Conservation (phyloP, 2,329 filamentous ascomycete genomes). For the Fusarium beomiforme region DNA sequence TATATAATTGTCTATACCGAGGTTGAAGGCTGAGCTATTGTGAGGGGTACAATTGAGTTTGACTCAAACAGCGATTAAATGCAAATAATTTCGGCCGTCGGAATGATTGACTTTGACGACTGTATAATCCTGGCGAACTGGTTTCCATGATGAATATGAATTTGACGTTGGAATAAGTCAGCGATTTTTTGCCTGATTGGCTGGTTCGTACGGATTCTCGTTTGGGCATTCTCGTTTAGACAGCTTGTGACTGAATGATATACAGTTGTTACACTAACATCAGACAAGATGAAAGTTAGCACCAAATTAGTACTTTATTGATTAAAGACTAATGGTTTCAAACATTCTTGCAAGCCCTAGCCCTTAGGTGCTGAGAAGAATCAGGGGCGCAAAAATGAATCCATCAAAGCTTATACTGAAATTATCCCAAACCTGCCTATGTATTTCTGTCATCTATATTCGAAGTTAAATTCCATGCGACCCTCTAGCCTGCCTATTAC, state of each 20-base stretch:
- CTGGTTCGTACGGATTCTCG: constrained; percentile 2
- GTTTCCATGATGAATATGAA: neutral
- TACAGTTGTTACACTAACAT: neutral
- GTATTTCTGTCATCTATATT: too few species aligned
- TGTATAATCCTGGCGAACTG: neutral
- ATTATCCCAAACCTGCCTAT: neutral
- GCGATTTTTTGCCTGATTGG: neutral
- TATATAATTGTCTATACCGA: constrained; percentile 1
- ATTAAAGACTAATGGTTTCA: neutral
- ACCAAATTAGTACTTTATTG: neutral
- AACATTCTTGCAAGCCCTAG: neutral
- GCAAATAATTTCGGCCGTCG: neutral
- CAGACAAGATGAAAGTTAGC: neutral
- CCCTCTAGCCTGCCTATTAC: neutral
- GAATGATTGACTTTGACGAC: neutral
- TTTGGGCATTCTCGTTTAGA: neutral
- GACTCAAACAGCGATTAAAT: neutral
- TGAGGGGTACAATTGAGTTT: neutral
- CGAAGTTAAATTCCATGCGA: too few species aligned
- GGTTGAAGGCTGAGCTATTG: neutral
- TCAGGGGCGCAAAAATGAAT: too few species aligned
- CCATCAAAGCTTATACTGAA: neutral
- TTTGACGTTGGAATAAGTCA: neutral
- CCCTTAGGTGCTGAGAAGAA: too few species aligned
- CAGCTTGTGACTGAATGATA: too few species aligned